A percentile compares a stretch with the other conserved stretches of the same genome.
These are phyloP conservation scores for Parathielavia hyrcaniae DNA, from an alignment of 495 filamentous ascomycete species.

Conservation along the genomic window DNA sequence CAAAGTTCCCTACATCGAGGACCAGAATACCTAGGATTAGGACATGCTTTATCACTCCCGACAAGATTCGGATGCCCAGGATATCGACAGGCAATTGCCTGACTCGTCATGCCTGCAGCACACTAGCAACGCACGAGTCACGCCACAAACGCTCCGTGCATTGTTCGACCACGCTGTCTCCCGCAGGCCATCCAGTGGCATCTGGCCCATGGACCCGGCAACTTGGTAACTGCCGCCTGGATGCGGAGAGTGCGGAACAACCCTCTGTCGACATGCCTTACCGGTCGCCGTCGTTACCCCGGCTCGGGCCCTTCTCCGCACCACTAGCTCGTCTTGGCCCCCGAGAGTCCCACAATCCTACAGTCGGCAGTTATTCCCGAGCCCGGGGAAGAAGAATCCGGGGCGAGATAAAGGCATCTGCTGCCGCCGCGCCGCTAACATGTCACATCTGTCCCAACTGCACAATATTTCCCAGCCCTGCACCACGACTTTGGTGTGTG, in stretches of 20 bases:
- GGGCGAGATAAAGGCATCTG: not conserved
- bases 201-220: not conserved
- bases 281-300: not conserved
- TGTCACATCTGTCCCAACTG: no score
- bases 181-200: no score
- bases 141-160: no score
- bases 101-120: no score
- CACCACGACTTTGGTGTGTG: not conserved
- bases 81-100: no score
- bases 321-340: constrained; percentile 5
- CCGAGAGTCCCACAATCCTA: not conserved
- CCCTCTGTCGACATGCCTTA: not conserved
- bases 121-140: no score
- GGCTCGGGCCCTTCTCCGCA: constrained; percentile 4
- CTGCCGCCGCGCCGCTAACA: not conserved
- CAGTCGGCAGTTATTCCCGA: constrained; percentile 1
- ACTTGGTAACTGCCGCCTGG: constrained; percentile 6
- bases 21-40: no score
- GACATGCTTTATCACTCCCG: no score
- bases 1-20: no score
- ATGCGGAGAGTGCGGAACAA: not conserved
- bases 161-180: no score
- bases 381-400: not conserved
- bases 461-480: no score
- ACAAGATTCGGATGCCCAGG: no score